Base-by-base conservation (phyloP, 83 land plant species). In the Picea engelmannii region DNA sequence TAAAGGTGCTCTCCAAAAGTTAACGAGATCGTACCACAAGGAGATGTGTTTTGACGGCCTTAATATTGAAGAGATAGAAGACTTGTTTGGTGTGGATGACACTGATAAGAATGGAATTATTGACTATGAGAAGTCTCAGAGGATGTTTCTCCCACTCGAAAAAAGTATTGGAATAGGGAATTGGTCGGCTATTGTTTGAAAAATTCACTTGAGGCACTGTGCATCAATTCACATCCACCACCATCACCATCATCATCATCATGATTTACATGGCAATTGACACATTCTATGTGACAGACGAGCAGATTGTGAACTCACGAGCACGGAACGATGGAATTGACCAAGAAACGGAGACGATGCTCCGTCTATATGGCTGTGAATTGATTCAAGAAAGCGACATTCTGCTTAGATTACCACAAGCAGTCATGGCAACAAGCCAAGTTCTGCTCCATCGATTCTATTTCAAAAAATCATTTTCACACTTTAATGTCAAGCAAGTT, bases 341-440 rank as follows among this genome's bases (percentile, higher is more conserved):
- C 66, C 94, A 92, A 76, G 85, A 78, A 11, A 92, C 96, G 16
- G 98, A 96, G 82, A 91, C 86, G 5, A 82, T 80, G 12, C 91
- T 94, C 47, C 89, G 98, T 63, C 90, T 91, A 44, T 96, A 92
- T 84, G 98, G 98, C 31, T 27, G 31, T 1, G 31, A 27, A 27
- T 27, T 27, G 31, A 27, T 27, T 27, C 31, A 27, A 27, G 98
- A 96, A 83, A 85, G 95, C 71, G 98, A 96, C 80, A 96, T 96
- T 69, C 84, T 96, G 66, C 90, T 94, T 24, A 82, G 84, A 86
- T 65, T 96, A 84, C 99, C 99, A 23, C 99, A 96, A 84, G 97
- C 95, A 5, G 97, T 91, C 9, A 94, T 96, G 99, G 99, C 97
- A 16, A 96, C 99, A 52, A 94, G 97, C 1, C 31, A 27, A 27